Base-by-base conservation (phyloP, 2,329 filamentous ascomycete genomes). In the Diaporthe helianthi region DNA sequence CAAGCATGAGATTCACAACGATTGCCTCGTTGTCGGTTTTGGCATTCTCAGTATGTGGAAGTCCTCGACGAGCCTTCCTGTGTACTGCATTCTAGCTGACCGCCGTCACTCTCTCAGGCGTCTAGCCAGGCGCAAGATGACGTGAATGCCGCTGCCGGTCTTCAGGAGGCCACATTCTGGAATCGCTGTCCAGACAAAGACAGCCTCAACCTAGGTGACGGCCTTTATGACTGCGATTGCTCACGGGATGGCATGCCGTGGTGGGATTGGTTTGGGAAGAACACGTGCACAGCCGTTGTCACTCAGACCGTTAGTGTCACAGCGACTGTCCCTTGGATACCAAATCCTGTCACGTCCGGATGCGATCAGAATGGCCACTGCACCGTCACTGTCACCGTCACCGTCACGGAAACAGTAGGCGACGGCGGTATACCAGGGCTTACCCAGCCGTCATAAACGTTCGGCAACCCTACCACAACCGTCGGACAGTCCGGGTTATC, bases 351-450 rank as follows among this genome's bases (percentile, higher is more conserved):
- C 54, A 47, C 55, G 9, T 41, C 55, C 12, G 55, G 55, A 3
- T 61, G 55, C 38, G 55, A 61, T 31, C 19, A 46, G 19, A 33
- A 61, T 9, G 55, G 55, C 19, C 55, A 46, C 41, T 61, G 55
- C 55, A 61, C 55, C 26, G 58, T 61, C 19, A 61, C 58, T 19
- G 58, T 61, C 55, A 61, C 55, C 26, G 58, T 61, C 19, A 61
- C 58, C 26, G 58, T 61, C 41, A 61, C 58, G 13, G 19, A 47
- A 6, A 61, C 58, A 47, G 41, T 63, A n/a, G n/a, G n/a, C 3
- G 9, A 49, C 8, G 58, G 58, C 19, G 44, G n/a, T 19, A 17
- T 7, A 7, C 58, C 58, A 2, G 58, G 41, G 1, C 10, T 47
- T 41, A 61, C 26, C 26, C 41, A 33, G 12, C 58, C 58, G 29